Evolutionary conservation across 2,329 filamentous ascomycete genomes (phyloP).

Genomic region (Fusarium paranaense): DNA sequence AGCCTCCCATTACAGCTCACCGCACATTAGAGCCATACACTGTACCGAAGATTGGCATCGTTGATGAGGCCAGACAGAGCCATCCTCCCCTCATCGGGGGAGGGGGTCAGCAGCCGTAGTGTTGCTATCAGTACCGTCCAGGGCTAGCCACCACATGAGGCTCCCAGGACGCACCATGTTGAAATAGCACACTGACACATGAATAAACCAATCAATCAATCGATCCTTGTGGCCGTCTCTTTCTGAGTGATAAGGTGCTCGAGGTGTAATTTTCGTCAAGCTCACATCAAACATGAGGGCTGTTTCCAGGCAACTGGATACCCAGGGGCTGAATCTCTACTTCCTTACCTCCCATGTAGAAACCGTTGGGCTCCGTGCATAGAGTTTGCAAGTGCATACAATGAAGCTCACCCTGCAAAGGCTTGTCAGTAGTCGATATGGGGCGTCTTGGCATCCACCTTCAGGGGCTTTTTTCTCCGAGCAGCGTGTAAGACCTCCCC

Average conservation of each 20-base stretch:
- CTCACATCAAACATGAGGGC: not conserved
- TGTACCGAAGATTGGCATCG: not conserved
- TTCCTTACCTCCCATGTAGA: slow-evolving; percentile 3
- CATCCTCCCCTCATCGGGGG: not conserved
- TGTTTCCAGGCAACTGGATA: not conserved
- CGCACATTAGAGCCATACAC: slow-evolving; percentile 2
- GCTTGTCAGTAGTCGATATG: slow-evolving; percentile 15
- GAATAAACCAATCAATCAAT: slow-evolving; percentile 1
- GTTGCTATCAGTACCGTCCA: not conserved
- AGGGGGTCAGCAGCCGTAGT: not conserved
- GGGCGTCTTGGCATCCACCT: slow-evolving; percentile 15
- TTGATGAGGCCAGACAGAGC: not conserved
- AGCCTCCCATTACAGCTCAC: not conserved
- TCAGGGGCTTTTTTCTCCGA: slow-evolving; percentile 19
- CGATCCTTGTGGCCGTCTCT: slow-evolving; percentile 1
- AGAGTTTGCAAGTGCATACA: slow-evolving; percentile 4
- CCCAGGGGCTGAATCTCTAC: not conserved
- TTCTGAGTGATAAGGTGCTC: slow-evolving; percentile 12
- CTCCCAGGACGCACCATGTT: not conserved
- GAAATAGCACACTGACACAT: not conserved
- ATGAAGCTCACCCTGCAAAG: slow-evolving; percentile 13
- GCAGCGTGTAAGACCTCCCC: slow-evolving; percentile 15
- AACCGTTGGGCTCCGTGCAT: slow-evolving; percentile 5
- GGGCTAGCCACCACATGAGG: not conserved
- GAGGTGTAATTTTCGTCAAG: not conserved